Conservation (phyloP, 2,329 filamentous ascomycete species). For the Erysiphe pulchra region DNA sequence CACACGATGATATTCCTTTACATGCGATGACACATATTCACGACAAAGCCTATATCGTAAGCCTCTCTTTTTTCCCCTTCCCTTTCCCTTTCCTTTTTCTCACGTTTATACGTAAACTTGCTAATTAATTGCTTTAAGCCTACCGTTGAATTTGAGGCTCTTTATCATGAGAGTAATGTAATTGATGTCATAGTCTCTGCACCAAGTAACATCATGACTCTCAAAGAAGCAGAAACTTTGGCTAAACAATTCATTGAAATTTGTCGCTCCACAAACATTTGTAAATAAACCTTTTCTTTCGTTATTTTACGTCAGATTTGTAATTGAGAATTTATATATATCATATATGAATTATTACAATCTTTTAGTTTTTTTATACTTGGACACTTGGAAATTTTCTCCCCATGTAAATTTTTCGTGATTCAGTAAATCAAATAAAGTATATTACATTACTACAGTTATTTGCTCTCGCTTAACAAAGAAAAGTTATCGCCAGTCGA, state of each 20-base stretch:
- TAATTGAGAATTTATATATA: too few relatives aligned
- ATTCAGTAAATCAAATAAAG: too few relatives aligned
- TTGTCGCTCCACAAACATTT: not conserved
- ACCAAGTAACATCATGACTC: slow-evolving; percentile 5
- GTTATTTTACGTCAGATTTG: too few relatives aligned
- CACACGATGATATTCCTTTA: not conserved
- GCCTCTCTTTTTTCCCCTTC: not conserved
- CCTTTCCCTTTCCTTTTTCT: not conserved
- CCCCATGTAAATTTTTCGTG: too few relatives aligned
- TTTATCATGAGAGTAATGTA: slow-evolving; percentile 6
- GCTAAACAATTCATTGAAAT: slow-evolving; percentile 4
- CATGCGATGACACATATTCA: not conserved
- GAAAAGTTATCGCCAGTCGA: too few relatives aligned
- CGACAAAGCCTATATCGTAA: slow-evolving; percentile 7
- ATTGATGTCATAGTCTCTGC: slow-evolving; percentile 13
- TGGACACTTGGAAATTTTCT: too few relatives aligned
- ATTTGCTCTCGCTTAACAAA: too few relatives aligned
- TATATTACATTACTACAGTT: too few relatives aligned
- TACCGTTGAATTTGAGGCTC: slow-evolving; percentile 11
- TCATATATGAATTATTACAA: too few relatives aligned
- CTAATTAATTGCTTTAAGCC: slow-evolving; percentile 4
- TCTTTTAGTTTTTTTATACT: too few relatives aligned
- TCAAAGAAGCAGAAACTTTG: slow-evolving; percentile 6
- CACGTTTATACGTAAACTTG: not conserved
- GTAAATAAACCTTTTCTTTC: too few relatives aligned